Evolutionary conservation across 139 green algal genomes (phyloP), one percentile per base, ranked within the genome.

Genomic region (Chlamydomonas incerta): DNA sequence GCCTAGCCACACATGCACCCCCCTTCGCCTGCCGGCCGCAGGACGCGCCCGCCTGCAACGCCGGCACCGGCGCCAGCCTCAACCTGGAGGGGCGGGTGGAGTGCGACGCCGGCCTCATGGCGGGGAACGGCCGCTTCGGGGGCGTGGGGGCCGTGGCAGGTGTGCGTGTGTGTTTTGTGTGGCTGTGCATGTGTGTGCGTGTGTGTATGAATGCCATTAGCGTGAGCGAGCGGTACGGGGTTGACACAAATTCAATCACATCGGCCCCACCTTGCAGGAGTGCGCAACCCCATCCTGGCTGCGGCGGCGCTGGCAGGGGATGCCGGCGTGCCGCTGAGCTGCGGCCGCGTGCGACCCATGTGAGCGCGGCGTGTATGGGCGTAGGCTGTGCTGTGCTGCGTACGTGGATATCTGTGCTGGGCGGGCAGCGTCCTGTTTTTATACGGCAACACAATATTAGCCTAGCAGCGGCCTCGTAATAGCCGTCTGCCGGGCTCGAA

Each of bases 21-120:
- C 17, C 47, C 46, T 37, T 47, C 13, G 15, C 29, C 34, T 4
- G 1, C 8, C 35, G 10, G 65, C 35, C 31, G 41, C 91, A 98
- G 95, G 93, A 97, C 67, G 84, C 72, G n/a, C 58, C 88, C 0
- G 41, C 88, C 11, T 94, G 89, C 31, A 98, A 98, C 76, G 95
- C 96, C 2, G 96, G 95, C 26, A 72, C 62, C 0, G 96, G 95
- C 35, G 96, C 95, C 35, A 97, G 96, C 74, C 89, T 98, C 23
- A 96, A 90, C 15, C 34, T 93, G 18, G 31, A 63, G 2, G 96
- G 96, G 1, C 2, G n/a, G 18, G 96, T 97, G 33, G 95, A 98
- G 83, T 96, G 93, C 81, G 96, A 98, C 75, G 96, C 96, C 3
- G 91, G 89, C 74, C 69, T 97, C 37, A 97, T 97, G 93, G 77